A percentile compares a stretch with the other conserved stretches of the same genome.
These are phyloP conservation scores for Pseudocercospora eumusae DNA, from an alignment of 2,329 filamentous ascomycete species.

Conservation along the genomic window DNA sequence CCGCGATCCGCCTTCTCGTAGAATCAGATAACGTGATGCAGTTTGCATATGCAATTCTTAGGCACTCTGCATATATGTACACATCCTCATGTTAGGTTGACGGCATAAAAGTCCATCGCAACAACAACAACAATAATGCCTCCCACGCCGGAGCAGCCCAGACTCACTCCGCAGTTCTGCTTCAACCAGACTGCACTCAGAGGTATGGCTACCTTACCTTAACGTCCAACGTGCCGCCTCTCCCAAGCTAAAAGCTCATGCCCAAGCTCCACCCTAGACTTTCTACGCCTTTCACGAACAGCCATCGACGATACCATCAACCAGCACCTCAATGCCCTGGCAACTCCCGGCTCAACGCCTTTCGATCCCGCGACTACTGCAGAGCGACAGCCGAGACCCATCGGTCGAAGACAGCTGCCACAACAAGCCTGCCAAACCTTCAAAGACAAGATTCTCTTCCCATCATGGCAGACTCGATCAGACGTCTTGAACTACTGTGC, in stretches of 20 bases:
- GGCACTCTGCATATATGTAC: too few relatives aligned
- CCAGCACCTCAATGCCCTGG: conserved; percentile 86
- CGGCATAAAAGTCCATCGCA: conserved; percentile 10
- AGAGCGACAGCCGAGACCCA: conserved; percentile 57
- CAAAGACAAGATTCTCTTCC: conserved; percentile 77
- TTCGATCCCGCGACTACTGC: conserved; percentile 82
- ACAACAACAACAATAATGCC: too few relatives aligned
- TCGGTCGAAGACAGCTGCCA: conserved; percentile 57
- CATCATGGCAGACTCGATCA: conserved; percentile 80
- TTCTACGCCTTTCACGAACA: conserved; percentile 79
- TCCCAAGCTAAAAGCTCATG: conserved; percentile 37
- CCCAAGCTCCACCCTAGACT: conserved; percentile 62
- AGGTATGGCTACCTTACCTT: too few relatives aligned
- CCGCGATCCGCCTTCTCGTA: neutral
- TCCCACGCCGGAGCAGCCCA: conserved; percentile 44
- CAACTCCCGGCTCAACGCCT: conserved; percentile 68
- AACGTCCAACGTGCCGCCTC: too few relatives aligned
- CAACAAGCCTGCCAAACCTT: conserved; percentile 67
- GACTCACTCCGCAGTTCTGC: conserved; percentile 53
- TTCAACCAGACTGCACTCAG: conserved; percentile 54
- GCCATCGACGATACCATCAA: conserved; percentile 91
- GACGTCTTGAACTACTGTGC: conserved; percentile 89
- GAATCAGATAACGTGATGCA: neutral
- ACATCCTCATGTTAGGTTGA: neutral
- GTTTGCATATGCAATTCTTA: neutral